Evolutionary conservation across 2,329 filamentous ascomycete genomes (phyloP), one percentile per base, ranked within the genome.

Genomic region (Cercospora beticola): DNA sequence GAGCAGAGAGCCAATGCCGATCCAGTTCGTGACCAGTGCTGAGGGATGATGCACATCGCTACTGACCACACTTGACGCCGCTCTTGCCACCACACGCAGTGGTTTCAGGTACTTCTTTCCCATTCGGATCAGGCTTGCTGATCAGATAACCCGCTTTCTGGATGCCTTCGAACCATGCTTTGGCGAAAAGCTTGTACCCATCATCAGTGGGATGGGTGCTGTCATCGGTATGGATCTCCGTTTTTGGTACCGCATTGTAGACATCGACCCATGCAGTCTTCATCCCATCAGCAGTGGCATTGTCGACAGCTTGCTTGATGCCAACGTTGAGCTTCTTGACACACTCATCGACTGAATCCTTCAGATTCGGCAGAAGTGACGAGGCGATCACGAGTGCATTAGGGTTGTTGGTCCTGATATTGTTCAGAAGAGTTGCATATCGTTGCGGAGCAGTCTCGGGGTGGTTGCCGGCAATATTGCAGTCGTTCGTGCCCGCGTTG

Each of bases 191-290:
- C 18, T 49, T 23, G 8, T 49, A 49, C 2, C 46, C 46, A 2
- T 18, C 46, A 49, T 49, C 46, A 6, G 46, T 49, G 46, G 46
- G 46, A 49, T 49, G 46, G 4, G 46, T 49, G 46, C 46, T 49
- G 46, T 49, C 46, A 21, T 18, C 21, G 4, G 46, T 49, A 8
- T 21, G 46, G 18, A 49, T 49, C 5, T 49, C 46, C 46, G 46
- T 23, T 4, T 49, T 49, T 21, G 46, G 46, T 12, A 49, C 46
- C 8, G 46, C 43, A 10, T 66, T 61, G 40, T 66, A 66, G 8
- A 61, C 57, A 26, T 66, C 57, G 23, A 66, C 56, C 56, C 57
- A 66, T 10, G 40, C 56, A 36, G 52, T 54, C 30, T 61, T 66
- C 64, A 60, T 59, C 5, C 64, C 64, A 12, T n/a, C 40, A 49